Percentiles rank a stretch among this genome's conserved stretches.
Conservation (phyloP, 345 rosid species). For the Hypericum perforatum region DNA sequence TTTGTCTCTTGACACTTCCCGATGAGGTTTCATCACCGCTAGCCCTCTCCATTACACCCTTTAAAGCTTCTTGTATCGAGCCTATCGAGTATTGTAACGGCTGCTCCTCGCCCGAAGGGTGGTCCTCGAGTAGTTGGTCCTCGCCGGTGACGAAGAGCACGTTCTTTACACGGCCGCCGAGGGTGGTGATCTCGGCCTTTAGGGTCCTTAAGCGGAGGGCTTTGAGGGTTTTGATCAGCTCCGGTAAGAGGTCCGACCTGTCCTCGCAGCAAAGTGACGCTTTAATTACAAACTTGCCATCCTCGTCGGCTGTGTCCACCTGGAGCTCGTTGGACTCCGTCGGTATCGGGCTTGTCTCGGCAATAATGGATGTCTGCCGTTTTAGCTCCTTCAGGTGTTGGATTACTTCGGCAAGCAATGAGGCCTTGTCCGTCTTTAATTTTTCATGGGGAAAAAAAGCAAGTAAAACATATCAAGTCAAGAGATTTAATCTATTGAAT, state of each 20-base stretch:
- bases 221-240: conserved; percentile 76
- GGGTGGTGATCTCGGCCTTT: conserved; percentile 90
- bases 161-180: conserved; percentile 86
- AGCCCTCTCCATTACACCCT: conserved; percentile 80
- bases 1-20: conserved; percentile 76
- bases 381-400: conserved; percentile 93
- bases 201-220: conserved; percentile 65
- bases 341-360: conserved; percentile 71
- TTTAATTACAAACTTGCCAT: conserved; percentile 74
- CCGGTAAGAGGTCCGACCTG: conserved; percentile 78
- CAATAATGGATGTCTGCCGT: conserved; percentile 66
- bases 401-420: conserved; percentile 91
- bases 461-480: neutral
- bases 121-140: conserved; percentile 15
- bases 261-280: conserved; percentile 94
- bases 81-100: conserved; percentile 43
- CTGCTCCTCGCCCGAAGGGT: conserved; percentile 23
- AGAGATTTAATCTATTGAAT: too few relatives aligned
- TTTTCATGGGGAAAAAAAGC: conserved; percentile 1
- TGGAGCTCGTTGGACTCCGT: conserved; percentile 82
- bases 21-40: conserved; percentile 53
- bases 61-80: conserved; percentile 85
- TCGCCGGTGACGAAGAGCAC: conserved; percentile 86
- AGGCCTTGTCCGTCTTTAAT: conserved; percentile 88
- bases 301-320: conserved; percentile 72